A percentile compares a stretch with the other conserved stretches of the same genome.
Conservation (phyloP, 23 red algal species). For the Gracilaria gracilis region DNA sequence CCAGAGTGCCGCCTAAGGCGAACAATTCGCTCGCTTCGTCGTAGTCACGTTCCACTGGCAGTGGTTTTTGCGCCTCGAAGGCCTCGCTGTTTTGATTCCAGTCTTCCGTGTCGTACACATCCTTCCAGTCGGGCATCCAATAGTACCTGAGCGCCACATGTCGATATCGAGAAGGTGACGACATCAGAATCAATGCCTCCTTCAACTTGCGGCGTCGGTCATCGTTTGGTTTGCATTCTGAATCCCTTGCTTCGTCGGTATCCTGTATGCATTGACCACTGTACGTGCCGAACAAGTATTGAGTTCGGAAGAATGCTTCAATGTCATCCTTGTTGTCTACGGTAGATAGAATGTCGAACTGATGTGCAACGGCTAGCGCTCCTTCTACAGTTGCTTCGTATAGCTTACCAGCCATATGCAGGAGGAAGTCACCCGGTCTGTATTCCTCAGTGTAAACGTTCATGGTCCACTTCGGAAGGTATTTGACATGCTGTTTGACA, state of each 20-base stretch:
- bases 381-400: constrained; percentile 79
- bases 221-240: constrained; percentile 59
- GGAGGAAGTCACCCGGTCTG: constrained; percentile 81
- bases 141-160: constrained; percentile 73
- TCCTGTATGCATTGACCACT: constrained; percentile 49
- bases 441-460: constrained; percentile 91
- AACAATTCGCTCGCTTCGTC: background rate
- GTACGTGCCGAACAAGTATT: constrained; percentile 65
- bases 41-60: background rate
- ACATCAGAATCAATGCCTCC: constrained; percentile 50
- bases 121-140: constrained; percentile 74
- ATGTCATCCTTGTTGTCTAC: constrained; percentile 70
- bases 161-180: constrained; percentile 52
- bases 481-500: constrained; percentile 42
- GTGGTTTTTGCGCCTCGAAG: constrained; percentile 9
- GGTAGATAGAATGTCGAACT: constrained; percentile 85
- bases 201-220: constrained; percentile 54
- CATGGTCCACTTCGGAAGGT: constrained; percentile 79
- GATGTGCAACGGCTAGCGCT: constrained; percentile 76
- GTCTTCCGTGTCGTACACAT: constrained; percentile 46
- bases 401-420: constrained; percentile 88
- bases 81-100: constrained; percentile 34
- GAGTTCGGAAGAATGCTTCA: constrained; percentile 76
- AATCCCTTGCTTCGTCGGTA: constrained; percentile 24
- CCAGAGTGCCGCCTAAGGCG: background rate